Evolutionary conservation across 139 green algal genomes (phyloP), one percentile per base, ranked within the genome.

Genomic region (Chlorella sorokiniana): DNA sequence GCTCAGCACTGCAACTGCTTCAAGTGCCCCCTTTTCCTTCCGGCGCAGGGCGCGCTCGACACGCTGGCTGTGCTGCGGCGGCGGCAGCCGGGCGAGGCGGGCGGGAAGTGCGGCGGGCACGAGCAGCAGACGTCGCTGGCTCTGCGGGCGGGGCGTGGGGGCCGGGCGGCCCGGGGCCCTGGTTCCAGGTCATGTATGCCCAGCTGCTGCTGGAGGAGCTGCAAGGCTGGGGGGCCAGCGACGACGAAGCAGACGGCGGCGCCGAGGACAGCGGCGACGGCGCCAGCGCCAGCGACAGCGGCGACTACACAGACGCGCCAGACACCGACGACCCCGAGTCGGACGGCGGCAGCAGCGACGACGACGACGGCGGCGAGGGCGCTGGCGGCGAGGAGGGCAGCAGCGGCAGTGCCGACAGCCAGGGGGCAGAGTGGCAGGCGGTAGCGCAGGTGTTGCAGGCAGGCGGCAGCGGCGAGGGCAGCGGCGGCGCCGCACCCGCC

Each of bases 1-100:
- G 48, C 14, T 56, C 16, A 16, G 16, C 16, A 16, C 14, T 56
- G 16, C 48, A 11, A 56, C 48, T 16, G 48, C 48, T 56, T 11
- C 48, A 25, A 11, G 11, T 56, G 48, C 16, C 16, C 14, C 48
- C 11, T 11, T 56, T 56, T 56, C 14, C 16, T 56, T 11, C 48
- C 14, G 8, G 18, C 22, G 41, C 68, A 75, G 45, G 70, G n/a
- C 0, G 44, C 70, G 1, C 45, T 77, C 3, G 70, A 77, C 70
- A 77, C 70, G 0, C 0, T 77, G n/a, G 70, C 70, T 1, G 70
- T 77, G n/a, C 70, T 77, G 70, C 70, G 70, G 8, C 45, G 44
- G 20, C 37, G 18, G 29, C 40, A n/a, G 0, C 38, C 5, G 67
- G 37, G 6, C 37, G 3, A 9, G 67, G n/a, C 25, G 41, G 25